A percentile compares a stretch with the other conserved stretches of the same genome.
Conservation (phyloP, 768 basidiomycete species). For the Boletus eberwhitei region DNA sequence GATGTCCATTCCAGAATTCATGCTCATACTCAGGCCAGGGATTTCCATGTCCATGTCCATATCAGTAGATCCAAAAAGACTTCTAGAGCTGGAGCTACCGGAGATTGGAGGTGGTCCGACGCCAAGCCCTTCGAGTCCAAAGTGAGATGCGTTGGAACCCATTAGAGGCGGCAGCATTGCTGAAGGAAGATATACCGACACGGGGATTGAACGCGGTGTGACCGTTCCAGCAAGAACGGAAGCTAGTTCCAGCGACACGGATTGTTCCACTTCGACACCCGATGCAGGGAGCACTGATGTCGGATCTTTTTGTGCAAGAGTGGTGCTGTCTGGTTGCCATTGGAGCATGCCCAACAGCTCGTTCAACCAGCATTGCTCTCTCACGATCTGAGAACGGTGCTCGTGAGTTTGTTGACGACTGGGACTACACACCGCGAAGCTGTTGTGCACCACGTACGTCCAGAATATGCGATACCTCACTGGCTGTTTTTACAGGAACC, state of each 20-base stretch:
- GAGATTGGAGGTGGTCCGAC: conserved; percentile 23
- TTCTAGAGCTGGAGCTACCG: conserved; percentile 22
- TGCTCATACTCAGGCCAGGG: conserved; percentile 34
- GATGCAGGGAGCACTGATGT: background rate
- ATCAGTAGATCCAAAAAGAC: conserved; percentile 31
- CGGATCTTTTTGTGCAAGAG: conserved; percentile 3
- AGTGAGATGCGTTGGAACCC: conserved; percentile 19
- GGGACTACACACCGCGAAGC: background rate
- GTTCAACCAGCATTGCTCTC: conserved; percentile 84
- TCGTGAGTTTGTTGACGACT: background rate
- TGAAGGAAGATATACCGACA: conserved; percentile 63
- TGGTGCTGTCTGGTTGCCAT: conserved; percentile 53
- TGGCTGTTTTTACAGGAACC: conserved; percentile 67
- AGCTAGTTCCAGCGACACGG: conserved; percentile 52
- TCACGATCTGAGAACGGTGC: conserved; percentile 41
- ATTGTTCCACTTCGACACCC: conserved; percentile 29
- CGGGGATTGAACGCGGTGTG: conserved; percentile 48
- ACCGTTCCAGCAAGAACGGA: conserved; percentile 60
- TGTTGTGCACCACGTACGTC: conserved; percentile 46
- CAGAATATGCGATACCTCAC: conserved; percentile 71
- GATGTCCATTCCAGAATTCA: conserved; percentile 30
- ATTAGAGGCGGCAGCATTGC: conserved; percentile 23
- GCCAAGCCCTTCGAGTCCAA: conserved; percentile 27
- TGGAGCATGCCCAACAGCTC: conserved; percentile 57
- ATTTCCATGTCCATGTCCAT: conserved; percentile 37